A percentile compares a stretch with the other conserved stretches of the same genome.
Evolutionary conservation across 1,284 basidiomycete species (phyloP).

Genomic region (Volvariella surrecta): DNA sequence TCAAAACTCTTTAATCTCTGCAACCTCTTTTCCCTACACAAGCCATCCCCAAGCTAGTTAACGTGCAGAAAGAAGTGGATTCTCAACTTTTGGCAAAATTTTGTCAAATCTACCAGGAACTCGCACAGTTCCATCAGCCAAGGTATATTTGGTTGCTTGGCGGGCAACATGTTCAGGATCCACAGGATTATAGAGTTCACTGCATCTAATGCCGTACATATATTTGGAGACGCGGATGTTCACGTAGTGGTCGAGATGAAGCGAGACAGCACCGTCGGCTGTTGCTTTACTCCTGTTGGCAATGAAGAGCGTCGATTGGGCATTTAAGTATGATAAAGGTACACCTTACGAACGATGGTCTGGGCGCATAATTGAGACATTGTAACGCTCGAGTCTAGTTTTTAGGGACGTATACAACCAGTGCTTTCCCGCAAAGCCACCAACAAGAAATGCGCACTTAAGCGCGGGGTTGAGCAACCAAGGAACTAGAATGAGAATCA

Average conservation of each 20-base stretch:
- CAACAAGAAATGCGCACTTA: slow-evolving; percentile 15
- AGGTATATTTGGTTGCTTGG: neutral
- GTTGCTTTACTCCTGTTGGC: slow-evolving; percentile 36
- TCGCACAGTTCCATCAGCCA: slow-evolving; percentile 2
- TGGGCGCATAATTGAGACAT: slow-evolving; percentile 16
- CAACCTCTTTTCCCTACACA: slow-evolving; percentile 21
- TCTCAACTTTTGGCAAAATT: slow-evolving; percentile 17
- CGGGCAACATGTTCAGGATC: slow-evolving; percentile 20
- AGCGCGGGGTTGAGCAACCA: neutral
- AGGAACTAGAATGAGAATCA: too few species aligned
- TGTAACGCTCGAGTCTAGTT: slow-evolving; percentile 11
- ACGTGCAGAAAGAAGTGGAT: neutral
- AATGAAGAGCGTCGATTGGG: neutral
- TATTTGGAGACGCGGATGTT: slow-evolving; percentile 27
- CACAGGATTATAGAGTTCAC: slow-evolving; percentile 14
- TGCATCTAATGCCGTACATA: slow-evolving; percentile 28
- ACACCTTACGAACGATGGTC: slow-evolving; percentile 19
- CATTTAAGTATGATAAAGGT: neutral
- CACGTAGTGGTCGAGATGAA: slow-evolving; percentile 33
- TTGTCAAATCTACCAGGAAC: slow-evolving; percentile 12
- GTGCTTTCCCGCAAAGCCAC: slow-evolving; percentile 13
- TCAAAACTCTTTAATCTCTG: slow-evolving; percentile 22
- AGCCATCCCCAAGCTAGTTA: neutral
- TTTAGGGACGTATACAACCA: slow-evolving; percentile 15
- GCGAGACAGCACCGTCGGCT: slow-evolving; percentile 37